Conservation (phyloP, 768 basidiomycete species). For the Pleurotus pulmonarius region DNA sequence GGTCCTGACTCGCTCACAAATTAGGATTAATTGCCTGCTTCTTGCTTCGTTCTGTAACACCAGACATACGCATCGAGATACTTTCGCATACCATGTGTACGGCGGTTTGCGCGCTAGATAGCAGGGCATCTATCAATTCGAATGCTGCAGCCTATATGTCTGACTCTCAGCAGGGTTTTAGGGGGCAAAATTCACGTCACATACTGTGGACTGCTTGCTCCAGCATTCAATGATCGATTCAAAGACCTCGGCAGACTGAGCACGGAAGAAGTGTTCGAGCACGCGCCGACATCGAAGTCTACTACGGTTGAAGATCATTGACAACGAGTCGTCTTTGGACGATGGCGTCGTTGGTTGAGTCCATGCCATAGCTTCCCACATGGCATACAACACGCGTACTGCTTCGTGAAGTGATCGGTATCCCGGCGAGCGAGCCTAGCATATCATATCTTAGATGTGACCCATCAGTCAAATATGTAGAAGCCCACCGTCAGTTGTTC, state of each 20-base stretch:
- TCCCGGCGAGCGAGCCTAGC: conserved; percentile 68
- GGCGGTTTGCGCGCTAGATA: conserved; percentile 80
- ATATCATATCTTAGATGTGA: not conserved
- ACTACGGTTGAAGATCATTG: conserved; percentile 63
- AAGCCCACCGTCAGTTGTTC: conserved; percentile 56
- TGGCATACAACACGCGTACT: conserved; percentile 69
- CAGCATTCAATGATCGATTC: conserved; percentile 84
- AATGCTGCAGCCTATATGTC: conserved; percentile 54
- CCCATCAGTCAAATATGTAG: not conserved
- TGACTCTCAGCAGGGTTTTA: conserved; percentile 14
- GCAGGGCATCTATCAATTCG: conserved; percentile 78
- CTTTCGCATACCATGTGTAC: conserved; percentile 90
- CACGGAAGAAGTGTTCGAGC: conserved; percentile 82
- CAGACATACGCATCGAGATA: conserved; percentile 57
- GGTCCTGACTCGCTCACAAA: conserved; percentile 43
- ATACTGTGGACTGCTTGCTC: conserved; percentile 52
- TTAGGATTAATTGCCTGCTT: conserved; percentile 62
- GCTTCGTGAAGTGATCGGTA: conserved; percentile 78
- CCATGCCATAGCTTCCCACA: conserved; percentile 67
- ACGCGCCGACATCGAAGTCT: conserved; percentile 71
- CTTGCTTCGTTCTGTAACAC: conserved; percentile 53
- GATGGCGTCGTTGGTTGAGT: conserved; percentile 38
- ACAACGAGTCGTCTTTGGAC: conserved; percentile 64
- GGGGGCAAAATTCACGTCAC: conserved; percentile 16
- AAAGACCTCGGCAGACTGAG: conserved; percentile 75